phyloP scores from a whole-genome alignment of 78 protist species.

The Isochrysis galbana region DNA sequence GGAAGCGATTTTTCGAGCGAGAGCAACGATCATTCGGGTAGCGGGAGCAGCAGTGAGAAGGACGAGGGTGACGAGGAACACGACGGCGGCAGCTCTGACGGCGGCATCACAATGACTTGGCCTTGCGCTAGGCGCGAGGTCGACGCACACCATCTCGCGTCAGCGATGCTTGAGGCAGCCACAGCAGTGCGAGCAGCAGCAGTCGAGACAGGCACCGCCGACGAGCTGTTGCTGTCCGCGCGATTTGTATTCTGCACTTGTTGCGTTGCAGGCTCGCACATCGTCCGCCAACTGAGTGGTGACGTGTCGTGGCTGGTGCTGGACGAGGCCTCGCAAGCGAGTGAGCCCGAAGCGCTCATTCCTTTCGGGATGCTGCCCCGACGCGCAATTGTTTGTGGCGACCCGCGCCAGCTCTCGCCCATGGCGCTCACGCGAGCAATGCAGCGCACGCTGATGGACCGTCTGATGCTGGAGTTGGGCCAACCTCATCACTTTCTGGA shows the following conservation, averaged over 20 bases:
- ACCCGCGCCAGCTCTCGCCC: constrained; percentile 70
- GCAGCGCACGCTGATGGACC: not conserved
- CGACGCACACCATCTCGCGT: not conserved
- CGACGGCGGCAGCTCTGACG: not conserved
- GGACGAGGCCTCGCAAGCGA: constrained; percentile 76
- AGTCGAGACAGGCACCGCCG: not conserved
- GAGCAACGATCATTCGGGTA: too few relatives aligned
- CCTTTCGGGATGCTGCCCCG: constrained; percentile 37
- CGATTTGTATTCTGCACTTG: not conserved
- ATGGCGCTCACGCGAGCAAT: not conserved
- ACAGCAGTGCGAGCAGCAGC: not conserved
- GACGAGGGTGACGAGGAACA: too few relatives aligned
- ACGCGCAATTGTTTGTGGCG: constrained; percentile 66
- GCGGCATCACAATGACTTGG: not conserved
- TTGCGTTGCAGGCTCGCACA: not conserved
- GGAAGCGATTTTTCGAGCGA: too few relatives aligned
- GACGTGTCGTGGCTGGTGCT: not conserved
- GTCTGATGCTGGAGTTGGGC: not conserved
- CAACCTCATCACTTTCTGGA: not conserved
- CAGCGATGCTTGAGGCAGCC: not conserved
- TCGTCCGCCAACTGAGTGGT: not conserved
- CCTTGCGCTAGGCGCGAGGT: not conserved
- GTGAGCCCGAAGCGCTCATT: constrained; percentile 61
- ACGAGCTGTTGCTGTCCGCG: not conserved
- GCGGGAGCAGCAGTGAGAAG: too few relatives aligned